phyloP scores from a whole-genome alignment of 2,329 filamentous ascomycete species.

The Alternaria solani region DNA sequence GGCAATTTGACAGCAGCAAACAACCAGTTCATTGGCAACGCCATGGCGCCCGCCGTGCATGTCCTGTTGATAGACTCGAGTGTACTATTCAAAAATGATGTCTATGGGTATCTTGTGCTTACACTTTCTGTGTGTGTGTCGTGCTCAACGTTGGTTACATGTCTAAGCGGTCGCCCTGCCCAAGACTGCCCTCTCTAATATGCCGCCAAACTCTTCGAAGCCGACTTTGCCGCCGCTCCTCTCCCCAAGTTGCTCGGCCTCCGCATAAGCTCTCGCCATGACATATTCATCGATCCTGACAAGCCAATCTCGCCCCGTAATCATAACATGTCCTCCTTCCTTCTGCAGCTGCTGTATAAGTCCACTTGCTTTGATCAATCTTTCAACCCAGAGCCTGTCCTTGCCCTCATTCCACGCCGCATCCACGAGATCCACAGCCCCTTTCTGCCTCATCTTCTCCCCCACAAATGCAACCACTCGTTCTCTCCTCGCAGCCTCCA shows the following conservation, averaged over 20 bases:
- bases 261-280: constrained; percentile 52
- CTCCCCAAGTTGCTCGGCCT: constrained; percentile 40
- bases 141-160: neutral
- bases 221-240: constrained; percentile 42
- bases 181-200: constrained; percentile 49
- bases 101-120: constrained; percentile 15
- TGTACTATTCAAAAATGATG: constrained; percentile 2
- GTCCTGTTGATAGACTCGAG: neutral
- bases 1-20: neutral
- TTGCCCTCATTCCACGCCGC: constrained; percentile 54
- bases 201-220: constrained; percentile 49
- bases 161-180: constrained; percentile 23
- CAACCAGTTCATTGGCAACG: neutral
- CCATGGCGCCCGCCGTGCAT: neutral
- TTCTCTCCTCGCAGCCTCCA: constrained; percentile 42
- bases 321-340: constrained; percentile 45
- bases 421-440: constrained; percentile 49
- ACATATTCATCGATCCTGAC: constrained; percentile 51
- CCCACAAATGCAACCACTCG: constrained; percentile 44
- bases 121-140: constrained; percentile 6
- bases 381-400: constrained; percentile 55
- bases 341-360: constrained; percentile 43
- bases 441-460: constrained; percentile 27
- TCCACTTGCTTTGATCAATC: constrained; percentile 53
- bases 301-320: constrained; percentile 56